Percentiles rank a stretch among this genome's conserved stretches.
phyloP scores from a whole-genome alignment of 2,329 filamentous ascomycete species.

The Fusarium equiseti region DNA sequence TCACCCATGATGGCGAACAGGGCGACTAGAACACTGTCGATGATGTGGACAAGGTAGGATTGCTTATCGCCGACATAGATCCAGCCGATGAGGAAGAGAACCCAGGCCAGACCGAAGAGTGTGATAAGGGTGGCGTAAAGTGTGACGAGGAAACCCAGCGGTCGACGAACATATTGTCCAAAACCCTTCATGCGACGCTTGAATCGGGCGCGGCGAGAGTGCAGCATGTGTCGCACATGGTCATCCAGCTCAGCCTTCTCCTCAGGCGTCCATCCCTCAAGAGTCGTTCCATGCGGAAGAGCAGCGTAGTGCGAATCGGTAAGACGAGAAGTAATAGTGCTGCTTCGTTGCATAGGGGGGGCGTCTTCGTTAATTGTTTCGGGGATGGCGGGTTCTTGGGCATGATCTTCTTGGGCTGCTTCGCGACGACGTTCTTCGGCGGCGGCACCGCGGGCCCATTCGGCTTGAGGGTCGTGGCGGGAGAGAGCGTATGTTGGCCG shows the following conservation, averaged over 20 bases:
- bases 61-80: slow-evolving; percentile 83
- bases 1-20: slow-evolving; percentile 79
- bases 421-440: slow-evolving; percentile 37
- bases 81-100: slow-evolving; percentile 92
- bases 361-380: slow-evolving; percentile 24
- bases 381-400: neutral
- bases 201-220: slow-evolving; percentile 82
- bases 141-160: slow-evolving; percentile 85
- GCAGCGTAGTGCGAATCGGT: slow-evolving; percentile 82
- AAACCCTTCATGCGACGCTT: slow-evolving; percentile 85
- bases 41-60: slow-evolving; percentile 75
- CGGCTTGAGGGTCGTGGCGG: slow-evolving; percentile 53
- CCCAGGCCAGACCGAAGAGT: slow-evolving; percentile 87
- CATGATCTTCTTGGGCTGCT: slow-evolving; percentile 14
- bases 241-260: slow-evolving; percentile 85
- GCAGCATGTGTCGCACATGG: slow-evolving; percentile 87
- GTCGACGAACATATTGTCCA: slow-evolving; percentile 79
- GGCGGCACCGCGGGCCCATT: slow-evolving; percentile 42
- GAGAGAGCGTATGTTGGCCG: slow-evolving; percentile 82
- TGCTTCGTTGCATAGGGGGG: slow-evolving; percentile 53
- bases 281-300: slow-evolving; percentile 76
- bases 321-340: slow-evolving; percentile 75
- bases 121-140: slow-evolving; percentile 87
- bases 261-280: slow-evolving; percentile 80
- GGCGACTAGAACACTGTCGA: slow-evolving; percentile 78